Evolutionary conservation across 1,139 yeast species (phyloP), one percentile per base, ranked within the genome.

Genomic region (Kodamaea derodonti): DNA sequence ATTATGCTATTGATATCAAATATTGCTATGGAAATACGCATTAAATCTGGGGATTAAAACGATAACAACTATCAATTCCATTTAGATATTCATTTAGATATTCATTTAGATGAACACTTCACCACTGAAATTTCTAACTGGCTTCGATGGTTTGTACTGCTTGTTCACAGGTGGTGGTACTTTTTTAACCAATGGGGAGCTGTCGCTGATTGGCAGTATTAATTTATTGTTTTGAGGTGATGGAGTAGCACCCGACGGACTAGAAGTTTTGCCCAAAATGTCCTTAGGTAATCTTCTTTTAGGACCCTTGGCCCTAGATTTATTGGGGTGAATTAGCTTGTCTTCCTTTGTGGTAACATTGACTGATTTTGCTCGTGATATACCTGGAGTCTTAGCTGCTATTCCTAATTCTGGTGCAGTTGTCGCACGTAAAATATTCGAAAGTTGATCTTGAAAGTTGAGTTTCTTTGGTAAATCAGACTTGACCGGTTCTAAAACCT

Each of bases 251-350:
- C n/a, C n/a, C n/a, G n/a, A n/a, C n/a, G n/a, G n/a, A n/a, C n/a
- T n/a, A n/a, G n/a, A n/a, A n/a, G n/a, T n/a, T n/a, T 11, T 25
- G 31, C 18, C 17, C 22, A 22, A 30, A 32, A 36, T 37, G 5
- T 31, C 32, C 27, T 65, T 70, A 0, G 95, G 95, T 25, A 79
- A 68, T 42, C 84, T 69, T 50, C 95, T 65, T 52, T 74, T 80
- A 2, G 95, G 95, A 0, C 95, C 95, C 47, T 72, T 78, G 4
- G 88, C 63, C 41, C 95, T 65, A 1, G 61, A 47, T 52, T 83
- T 84, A 30, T 74, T 83, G 9, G 75, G 61, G 49, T 84, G 94
- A 0, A 60, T 63, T 38, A 83, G 60, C 35, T 66, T 62, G 12
- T 38, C 46, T 24, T 33, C 39, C 27, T 39, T 29, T 15, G 34